phyloP scores from a whole-genome alignment of 164 flowering plant species.

The Stephania japonica region DNA sequence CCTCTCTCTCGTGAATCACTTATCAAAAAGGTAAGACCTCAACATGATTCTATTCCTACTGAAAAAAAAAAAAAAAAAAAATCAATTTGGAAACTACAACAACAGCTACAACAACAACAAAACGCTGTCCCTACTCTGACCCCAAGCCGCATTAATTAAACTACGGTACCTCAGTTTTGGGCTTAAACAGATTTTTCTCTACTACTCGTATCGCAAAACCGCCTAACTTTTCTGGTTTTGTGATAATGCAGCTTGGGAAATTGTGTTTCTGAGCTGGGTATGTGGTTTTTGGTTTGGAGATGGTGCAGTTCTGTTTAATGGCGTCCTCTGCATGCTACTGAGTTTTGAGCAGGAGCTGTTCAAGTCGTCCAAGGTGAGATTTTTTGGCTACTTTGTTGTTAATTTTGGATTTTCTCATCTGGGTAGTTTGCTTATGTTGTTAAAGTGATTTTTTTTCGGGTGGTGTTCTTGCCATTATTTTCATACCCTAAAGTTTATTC shows the following conservation, averaged over 20 bases:
- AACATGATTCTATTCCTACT: no score
- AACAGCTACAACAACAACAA: no score
- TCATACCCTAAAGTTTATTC: no score
- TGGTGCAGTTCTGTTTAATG: slow-evolving; percentile 43
- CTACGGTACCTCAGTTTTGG: not conserved
- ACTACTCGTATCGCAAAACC: not conserved
- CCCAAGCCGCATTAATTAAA: no score
- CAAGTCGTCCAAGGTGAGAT: slow-evolving; percentile 37
- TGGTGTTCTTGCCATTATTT: no score
- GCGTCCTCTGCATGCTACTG: slow-evolving; percentile 44
- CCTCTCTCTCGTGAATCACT: no score
- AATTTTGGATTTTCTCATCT: not conserved
- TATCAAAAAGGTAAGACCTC: no score
- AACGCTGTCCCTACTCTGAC: no score
- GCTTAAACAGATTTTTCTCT: not conserved
- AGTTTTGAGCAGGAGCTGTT: slow-evolving; percentile 26
- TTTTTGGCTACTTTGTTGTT: not conserved
- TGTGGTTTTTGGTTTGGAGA: not conserved
- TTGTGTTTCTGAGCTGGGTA: not conserved
- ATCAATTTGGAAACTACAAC: no score
- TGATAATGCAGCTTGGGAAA: not conserved
- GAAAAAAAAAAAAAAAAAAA: no score
- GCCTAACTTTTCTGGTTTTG: not conserved
- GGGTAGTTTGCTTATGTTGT: not conserved
- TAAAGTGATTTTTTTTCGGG: no score